Base-by-base conservation (phyloP, 805 yeast genomes). In the Metschnikowia continentalis region DNA sequence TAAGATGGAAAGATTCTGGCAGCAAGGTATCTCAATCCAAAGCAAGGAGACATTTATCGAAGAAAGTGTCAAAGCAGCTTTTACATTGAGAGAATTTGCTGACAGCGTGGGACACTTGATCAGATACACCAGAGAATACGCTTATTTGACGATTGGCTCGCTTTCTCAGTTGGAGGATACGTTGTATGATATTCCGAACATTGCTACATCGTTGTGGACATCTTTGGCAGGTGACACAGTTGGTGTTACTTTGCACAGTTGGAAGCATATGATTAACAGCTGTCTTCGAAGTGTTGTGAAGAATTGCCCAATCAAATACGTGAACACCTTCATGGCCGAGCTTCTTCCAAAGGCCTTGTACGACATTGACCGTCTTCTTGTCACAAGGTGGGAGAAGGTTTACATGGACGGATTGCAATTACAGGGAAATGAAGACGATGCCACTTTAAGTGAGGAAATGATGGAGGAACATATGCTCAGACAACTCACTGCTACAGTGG, bases 91-190 rank as follows among this genome's bases (percentile, higher is more conserved):
- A 57, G 99, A 94, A 69, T 94, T 94, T 75, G 98, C 99, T 0
- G 98, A 95, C 65, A 87, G 96, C 13, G 96, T 94, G 13, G 99
- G 99, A 15, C 97, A 94, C 67, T 88, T 90, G 61, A 85, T 94
- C 14, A 77, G 99, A 61, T 94, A 95, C 63, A 94, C 99, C 0
- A 80, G 99, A 58, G 99, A 94, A 67, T 94, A 95, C 65, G 96
- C 97, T 2, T 88, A 90, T 64, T 70, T 92, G 55, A 89, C 97
- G 0, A 77, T 94, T 35, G 91, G 95, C 15, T 88, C 97, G 1
- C 86, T 94, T 47, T 82, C 96, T 0, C 92, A 89, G 61, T 75
- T 94, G 49, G 97, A 94, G 46, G 95, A 86, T 53, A 87, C 97
- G 0, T 75, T 94, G 54, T 94, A 88, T 61, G 91, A 85, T 54